Evolutionary conservation across 352 stramenopile species (phyloP).

Genomic region (Phytophthora constricta): DNA sequence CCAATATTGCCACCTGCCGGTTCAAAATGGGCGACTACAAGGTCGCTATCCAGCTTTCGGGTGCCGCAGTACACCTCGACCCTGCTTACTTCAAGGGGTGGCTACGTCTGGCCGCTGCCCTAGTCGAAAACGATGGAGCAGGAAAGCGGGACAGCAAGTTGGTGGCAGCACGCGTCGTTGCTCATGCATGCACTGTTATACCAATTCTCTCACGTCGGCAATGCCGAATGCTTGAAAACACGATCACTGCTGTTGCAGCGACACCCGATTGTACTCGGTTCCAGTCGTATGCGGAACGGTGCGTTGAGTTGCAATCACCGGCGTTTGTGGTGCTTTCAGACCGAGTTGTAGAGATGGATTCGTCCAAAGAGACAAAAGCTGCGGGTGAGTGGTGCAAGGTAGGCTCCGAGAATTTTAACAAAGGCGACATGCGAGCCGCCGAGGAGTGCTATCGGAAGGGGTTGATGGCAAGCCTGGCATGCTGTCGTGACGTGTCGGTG

Average conservation of each 20-base stretch:
- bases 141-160: background rate
- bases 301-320: background rate
- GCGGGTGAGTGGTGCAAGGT: background rate
- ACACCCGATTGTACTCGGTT: background rate
- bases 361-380: background rate
- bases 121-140: slow-evolving; percentile 17
- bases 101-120: slow-evolving; percentile 22
- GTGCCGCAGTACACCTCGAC: slow-evolving; percentile 23
- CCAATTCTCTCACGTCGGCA: background rate
- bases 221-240: background rate
- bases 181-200: background rate
- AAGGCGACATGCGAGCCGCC: background rate
- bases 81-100: slow-evolving; percentile 30
- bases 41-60: slow-evolving; percentile 27
- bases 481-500: background rate
- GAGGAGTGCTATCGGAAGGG: slow-evolving; percentile 10
- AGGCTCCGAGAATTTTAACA: background rate
- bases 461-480: background rate
- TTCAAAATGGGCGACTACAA: slow-evolving; percentile 25
- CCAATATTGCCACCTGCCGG: slow-evolving; percentile 30
- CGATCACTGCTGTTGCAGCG: background rate
- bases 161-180: slow-evolving; percentile 1
- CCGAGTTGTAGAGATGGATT: background rate
- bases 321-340: background rate
- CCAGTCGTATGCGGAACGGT: slow-evolving; percentile 10